phyloP scores from a whole-genome alignment of 768 basidiomycete species.

The Panus rudis region DNA sequence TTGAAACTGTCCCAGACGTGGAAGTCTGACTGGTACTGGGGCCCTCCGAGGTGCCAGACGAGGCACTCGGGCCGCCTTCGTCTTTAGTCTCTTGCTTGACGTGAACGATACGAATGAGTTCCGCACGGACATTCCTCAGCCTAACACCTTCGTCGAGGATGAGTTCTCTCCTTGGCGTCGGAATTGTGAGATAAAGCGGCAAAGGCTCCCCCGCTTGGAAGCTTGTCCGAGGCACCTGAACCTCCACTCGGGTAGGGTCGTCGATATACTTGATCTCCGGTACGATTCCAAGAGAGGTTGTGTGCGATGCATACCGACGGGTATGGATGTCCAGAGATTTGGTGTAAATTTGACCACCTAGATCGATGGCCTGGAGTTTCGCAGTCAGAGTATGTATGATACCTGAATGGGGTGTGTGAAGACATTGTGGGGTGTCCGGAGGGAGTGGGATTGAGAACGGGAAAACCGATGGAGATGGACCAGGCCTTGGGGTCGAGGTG shows the following conservation, averaged over 20 bases:
- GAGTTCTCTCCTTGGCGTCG: constrained; percentile 61
- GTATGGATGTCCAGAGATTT: constrained; percentile 65
- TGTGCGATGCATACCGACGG: constrained; percentile 64
- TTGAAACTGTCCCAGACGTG: constrained; percentile 3
- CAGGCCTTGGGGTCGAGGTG: constrained; percentile 29
- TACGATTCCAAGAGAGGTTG: constrained; percentile 43
- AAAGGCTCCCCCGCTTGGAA: constrained; percentile 71
- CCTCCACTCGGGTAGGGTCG: constrained; percentile 60
- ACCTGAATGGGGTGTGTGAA: constrained; percentile 69
- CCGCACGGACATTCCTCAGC: constrained; percentile 73
- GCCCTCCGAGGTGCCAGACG: not conserved
- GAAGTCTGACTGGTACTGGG: not conserved
- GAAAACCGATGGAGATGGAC: constrained; percentile 43
- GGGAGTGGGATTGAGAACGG: constrained; percentile 80
- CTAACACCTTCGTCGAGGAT: constrained; percentile 66
- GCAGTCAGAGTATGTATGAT: constrained; percentile 67
- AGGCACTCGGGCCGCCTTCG: constrained; percentile 4
- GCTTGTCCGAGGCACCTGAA: constrained; percentile 64
- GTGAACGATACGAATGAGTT: constrained; percentile 63
- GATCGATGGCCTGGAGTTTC: constrained; percentile 42
- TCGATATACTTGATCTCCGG: constrained; percentile 54
- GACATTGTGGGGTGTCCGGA: constrained; percentile 75
- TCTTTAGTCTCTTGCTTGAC: constrained; percentile 35
- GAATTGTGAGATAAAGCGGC: constrained; percentile 74
- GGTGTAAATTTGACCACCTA: constrained; percentile 31